phyloP scores from a whole-genome alignment of 768 basidiomycete species.

The Coprinopsis marcescibilis region DNA sequence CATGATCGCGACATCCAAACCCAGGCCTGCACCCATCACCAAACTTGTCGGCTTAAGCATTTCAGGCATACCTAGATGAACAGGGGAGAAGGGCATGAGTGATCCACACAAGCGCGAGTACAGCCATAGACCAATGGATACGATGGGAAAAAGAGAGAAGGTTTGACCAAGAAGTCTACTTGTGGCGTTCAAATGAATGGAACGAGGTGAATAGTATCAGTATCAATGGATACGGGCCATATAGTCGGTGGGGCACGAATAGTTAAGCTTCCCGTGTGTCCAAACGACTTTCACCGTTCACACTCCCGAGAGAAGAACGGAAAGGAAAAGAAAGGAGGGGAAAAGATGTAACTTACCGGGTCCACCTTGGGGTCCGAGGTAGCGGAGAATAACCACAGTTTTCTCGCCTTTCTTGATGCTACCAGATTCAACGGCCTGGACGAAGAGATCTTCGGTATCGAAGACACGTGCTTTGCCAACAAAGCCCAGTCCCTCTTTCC shows the following conservation, averaged over 20 bases:
- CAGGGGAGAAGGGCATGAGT: slow-evolving; percentile 10
- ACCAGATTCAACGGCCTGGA: slow-evolving; percentile 81
- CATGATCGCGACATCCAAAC: slow-evolving; percentile 91
- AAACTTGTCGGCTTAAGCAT: slow-evolving; percentile 98
- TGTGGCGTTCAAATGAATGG: too few relatives aligned
- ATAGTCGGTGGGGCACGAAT: too few relatives aligned
- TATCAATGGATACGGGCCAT: too few relatives aligned
- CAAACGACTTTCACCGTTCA: too few relatives aligned
- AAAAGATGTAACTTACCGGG: slow-evolving; percentile 55
- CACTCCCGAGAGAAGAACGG: too few relatives aligned
- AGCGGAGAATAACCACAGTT: slow-evolving; percentile 91
- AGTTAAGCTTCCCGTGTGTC: too few relatives aligned
- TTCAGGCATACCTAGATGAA: slow-evolving; percentile 85
- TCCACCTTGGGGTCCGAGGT: slow-evolving; percentile 95
- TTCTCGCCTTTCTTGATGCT: slow-evolving; percentile 93
- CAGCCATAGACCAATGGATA: too few relatives aligned
- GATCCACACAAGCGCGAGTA: too few relatives aligned
- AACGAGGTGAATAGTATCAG: too few relatives aligned
- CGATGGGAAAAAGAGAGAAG: too few relatives aligned
- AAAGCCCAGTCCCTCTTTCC: slow-evolving; percentile 89
- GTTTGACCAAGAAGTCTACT: too few relatives aligned
- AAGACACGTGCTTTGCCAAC: slow-evolving; percentile 91
- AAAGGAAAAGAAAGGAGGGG: slow-evolving; percentile 13
- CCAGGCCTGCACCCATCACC: slow-evolving; percentile 98
- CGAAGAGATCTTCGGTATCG: slow-evolving; percentile 84